These are phyloP conservation scores for Breynia disticha DNA, from an alignment of 441 rosid genomes.

Conservation along the genomic window DNA sequence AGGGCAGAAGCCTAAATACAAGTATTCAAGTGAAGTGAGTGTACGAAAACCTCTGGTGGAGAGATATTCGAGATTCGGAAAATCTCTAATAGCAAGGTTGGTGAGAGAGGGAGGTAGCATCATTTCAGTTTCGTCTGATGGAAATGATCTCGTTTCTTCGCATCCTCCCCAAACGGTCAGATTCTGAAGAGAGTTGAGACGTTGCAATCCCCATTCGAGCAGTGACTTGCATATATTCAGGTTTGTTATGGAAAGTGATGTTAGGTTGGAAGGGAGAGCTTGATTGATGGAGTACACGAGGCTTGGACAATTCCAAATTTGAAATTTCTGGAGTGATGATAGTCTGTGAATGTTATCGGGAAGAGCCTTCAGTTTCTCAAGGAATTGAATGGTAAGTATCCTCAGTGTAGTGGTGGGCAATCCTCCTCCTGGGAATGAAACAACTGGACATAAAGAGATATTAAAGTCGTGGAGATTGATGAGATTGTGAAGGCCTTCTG, in stretches of 20 bases:
- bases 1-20: neutral
- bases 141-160: constrained; percentile 1
- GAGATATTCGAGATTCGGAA: constrained; percentile 6
- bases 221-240: neutral
- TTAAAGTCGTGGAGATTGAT: neutral
- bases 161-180: neutral
- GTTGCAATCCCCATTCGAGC: constrained; percentile 6
- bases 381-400: neutral
- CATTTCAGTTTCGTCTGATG: neutral
- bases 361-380: neutral
- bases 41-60: neutral
- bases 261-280: constrained; percentile 3
- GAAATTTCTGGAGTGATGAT: neutral
- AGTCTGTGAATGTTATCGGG: neutral
- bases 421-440: constrained; percentile 1
- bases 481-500: neutral
- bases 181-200: neutral
- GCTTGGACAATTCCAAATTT: neutral
- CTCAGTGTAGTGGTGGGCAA: constrained; percentile 1
- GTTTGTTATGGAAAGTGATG: neutral
- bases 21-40: neutral
- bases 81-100: neutral
- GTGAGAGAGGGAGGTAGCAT: constrained; percentile 7
- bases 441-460: neutral
- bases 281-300: neutral